A percentile compares a stretch with the other conserved stretches of the same genome.
Evolutionary conservation across 257 asterid genomes (phyloP).

Genomic region (Nicotiana obtusifolia): DNA sequence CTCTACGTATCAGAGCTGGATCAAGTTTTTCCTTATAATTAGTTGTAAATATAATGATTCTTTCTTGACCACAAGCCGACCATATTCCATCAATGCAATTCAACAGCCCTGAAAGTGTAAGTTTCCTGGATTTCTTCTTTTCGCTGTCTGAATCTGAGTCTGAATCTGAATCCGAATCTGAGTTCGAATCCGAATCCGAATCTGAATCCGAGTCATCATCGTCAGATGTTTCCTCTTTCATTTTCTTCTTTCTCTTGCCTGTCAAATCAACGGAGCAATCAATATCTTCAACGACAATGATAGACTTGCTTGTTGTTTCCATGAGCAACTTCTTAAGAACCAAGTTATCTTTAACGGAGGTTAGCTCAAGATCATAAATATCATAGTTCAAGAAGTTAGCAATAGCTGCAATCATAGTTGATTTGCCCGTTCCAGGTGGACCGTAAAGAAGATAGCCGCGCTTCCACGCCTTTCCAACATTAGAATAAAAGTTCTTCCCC

Average conservation of each 20-base stretch:
- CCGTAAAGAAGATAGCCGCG: constrained; percentile 4
- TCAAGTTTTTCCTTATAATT: constrained; percentile 6
- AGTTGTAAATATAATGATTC: not conserved
- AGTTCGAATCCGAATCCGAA: not conserved
- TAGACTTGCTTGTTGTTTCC: not conserved
- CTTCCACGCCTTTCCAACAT: not conserved
- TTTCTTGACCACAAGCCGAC: constrained; percentile 8
- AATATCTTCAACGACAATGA: constrained; percentile 3
- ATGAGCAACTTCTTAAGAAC: not conserved
- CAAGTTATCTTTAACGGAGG: not conserved
- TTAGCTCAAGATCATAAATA: constrained; percentile 3
- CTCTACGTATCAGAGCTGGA: constrained; percentile 1
- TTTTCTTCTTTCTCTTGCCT: not conserved
- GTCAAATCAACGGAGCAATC: not conserved
- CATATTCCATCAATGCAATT: not conserved
- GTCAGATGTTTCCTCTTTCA: not conserved
- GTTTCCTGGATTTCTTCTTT: not conserved
- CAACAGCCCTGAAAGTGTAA: constrained; percentile 3
- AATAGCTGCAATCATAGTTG: not conserved
- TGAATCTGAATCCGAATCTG: no score
- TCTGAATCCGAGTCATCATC: no score
- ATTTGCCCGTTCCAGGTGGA: not conserved
- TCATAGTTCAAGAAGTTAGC: not conserved
- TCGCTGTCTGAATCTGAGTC: not conserved
- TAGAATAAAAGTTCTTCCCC: not conserved